Conservation (phyloP, 2,329 filamentous ascomycete species). For the Pseudohalonectria lignicola region DNA sequence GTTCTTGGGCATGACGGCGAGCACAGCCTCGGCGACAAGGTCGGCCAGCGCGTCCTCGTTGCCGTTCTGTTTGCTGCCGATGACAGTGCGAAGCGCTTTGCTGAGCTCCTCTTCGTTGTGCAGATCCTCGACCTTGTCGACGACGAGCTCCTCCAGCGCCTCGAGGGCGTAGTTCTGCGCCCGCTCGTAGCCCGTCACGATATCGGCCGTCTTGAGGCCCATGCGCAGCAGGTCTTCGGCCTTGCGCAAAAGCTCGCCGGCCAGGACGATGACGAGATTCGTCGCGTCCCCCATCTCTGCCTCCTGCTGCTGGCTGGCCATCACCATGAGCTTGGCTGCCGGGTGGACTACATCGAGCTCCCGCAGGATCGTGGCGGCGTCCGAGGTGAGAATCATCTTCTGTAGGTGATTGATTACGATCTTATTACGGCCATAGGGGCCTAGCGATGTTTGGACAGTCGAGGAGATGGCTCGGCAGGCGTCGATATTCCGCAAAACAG, state of each 20-base stretch:
- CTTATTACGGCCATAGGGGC: slow-evolving; percentile 97
- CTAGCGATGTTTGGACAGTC: slow-evolving; percentile 93
- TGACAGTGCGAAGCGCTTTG: slow-evolving; percentile 91
- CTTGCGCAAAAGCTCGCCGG: slow-evolving; percentile 91
- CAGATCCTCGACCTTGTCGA: slow-evolving; percentile 84
- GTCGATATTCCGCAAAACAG: slow-evolving; percentile 96
- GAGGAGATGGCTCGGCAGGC: slow-evolving; percentile 92
- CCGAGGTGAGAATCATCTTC: slow-evolving; percentile 98
- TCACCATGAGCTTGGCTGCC: slow-evolving; percentile 92
- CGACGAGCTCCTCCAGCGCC: slow-evolving; percentile 73
- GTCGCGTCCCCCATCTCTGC: slow-evolving; percentile 98
- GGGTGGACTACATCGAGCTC: slow-evolving; percentile 98
- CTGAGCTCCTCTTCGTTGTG: slow-evolving; percentile 71
- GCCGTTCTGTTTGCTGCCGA: slow-evolving; percentile 93
- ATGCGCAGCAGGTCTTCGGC: slow-evolving; percentile 93
- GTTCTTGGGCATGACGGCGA: slow-evolving; percentile 92
- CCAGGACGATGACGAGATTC: slow-evolving; percentile 91
- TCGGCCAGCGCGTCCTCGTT: slow-evolving; percentile 80
- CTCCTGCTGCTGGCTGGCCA: slow-evolving; percentile 98
- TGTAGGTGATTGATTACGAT: slow-evolving; percentile 99
- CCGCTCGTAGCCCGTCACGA: slow-evolving; percentile 90
- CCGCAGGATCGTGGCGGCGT: slow-evolving; percentile 91
- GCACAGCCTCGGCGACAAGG: slow-evolving; percentile 74
- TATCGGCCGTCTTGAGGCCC: slow-evolving; percentile 97
- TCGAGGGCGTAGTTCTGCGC: slow-evolving; percentile 83